Conservation (phyloP, 1,284 basidiomycete genomes). For the Cryptococcus wingfieldii region DNA sequence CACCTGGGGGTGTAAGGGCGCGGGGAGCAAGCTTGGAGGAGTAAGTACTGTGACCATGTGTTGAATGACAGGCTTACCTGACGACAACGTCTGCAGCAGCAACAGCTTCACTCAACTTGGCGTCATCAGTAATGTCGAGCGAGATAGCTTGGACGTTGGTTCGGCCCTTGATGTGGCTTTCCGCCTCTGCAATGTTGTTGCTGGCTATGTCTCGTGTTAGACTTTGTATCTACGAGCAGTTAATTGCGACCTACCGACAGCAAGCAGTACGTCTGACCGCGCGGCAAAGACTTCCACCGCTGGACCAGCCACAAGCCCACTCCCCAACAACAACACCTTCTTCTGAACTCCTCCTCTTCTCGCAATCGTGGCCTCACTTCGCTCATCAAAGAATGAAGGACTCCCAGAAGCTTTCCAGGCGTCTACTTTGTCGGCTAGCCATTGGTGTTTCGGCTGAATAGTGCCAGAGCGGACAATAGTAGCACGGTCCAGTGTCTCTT, state of each 20-base stretch:
- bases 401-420: conserved; percentile 27
- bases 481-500: conserved; percentile 59
- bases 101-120: conserved; percentile 58
- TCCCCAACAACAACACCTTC: conserved; percentile 75
- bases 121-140: conserved; percentile 61
- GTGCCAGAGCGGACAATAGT: conserved; percentile 64
- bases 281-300: conserved; percentile 68
- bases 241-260: conserved; percentile 60
- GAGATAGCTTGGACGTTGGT: conserved; percentile 58
- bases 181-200: conserved; percentile 63
- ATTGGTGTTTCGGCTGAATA: conserved; percentile 57
- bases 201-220: conserved; percentile 56
- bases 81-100: conserved; percentile 61
- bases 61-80: conserved; percentile 53
- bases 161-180: conserved; percentile 56
- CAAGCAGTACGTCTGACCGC: conserved; percentile 59
- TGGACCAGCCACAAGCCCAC: conserved; percentile 86
- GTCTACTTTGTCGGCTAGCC: conserved; percentile 59
- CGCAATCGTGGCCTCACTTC: background rate
- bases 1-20: conserved; percentile 67
- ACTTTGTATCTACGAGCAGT: background rate
- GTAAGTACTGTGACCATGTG: background rate
- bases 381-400: background rate
- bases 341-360: conserved; percentile 52
- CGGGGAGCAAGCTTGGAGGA: conserved; percentile 66